A percentile compares a stretch with the other conserved stretches of the same genome.
phyloP scores from a whole-genome alignment of 768 basidiomycete genomes.

The Holtermannia corniformis region DNA sequence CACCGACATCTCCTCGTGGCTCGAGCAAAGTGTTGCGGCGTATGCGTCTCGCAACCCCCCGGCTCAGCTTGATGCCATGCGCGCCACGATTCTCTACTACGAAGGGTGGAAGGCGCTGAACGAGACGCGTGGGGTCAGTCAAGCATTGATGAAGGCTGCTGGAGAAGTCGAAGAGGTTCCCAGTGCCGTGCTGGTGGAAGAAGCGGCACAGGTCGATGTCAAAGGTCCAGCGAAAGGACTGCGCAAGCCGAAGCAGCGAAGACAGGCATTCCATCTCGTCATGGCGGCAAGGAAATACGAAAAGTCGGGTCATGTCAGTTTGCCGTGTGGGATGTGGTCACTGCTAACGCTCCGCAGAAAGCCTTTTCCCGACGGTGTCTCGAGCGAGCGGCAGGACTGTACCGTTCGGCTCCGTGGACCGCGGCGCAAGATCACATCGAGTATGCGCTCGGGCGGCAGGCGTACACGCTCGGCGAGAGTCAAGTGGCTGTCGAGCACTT shows the following conservation, averaged over 20 bases:
- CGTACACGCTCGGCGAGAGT: slow-evolving; percentile 84
- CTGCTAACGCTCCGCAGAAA: slow-evolving; percentile 36
- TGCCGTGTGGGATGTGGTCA: neutral
- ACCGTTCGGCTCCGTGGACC: slow-evolving; percentile 36
- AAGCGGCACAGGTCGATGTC: slow-evolving; percentile 42
- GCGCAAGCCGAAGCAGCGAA: slow-evolving; percentile 24
- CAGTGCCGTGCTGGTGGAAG: slow-evolving; percentile 44
- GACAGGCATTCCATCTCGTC: slow-evolving; percentile 40
- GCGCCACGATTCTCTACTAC: slow-evolving; percentile 40
- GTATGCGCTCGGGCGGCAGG: slow-evolving; percentile 55
- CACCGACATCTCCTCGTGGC: slow-evolving; percentile 33
- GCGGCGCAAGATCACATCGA: slow-evolving; percentile 40
- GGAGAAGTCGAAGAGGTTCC: slow-evolving; percentile 44
- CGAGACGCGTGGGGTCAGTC: slow-evolving; percentile 30
- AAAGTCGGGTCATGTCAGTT: slow-evolving; percentile 43
- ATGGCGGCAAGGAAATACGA: slow-evolving; percentile 44
- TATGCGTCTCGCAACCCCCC: slow-evolving; percentile 21
- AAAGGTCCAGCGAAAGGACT: slow-evolving; percentile 11
- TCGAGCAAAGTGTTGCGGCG: slow-evolving; percentile 36
- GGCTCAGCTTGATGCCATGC: slow-evolving; percentile 34
- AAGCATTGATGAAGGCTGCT: slow-evolving; percentile 35
- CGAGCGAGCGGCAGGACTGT: slow-evolving; percentile 38
- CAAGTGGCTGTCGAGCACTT: slow-evolving; percentile 68
- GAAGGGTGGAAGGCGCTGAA: slow-evolving; percentile 36
- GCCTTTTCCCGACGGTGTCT: slow-evolving; percentile 42